Conservation (phyloP, 495 filamentous ascomycete species). For the Neurospora pannonica region DNA sequence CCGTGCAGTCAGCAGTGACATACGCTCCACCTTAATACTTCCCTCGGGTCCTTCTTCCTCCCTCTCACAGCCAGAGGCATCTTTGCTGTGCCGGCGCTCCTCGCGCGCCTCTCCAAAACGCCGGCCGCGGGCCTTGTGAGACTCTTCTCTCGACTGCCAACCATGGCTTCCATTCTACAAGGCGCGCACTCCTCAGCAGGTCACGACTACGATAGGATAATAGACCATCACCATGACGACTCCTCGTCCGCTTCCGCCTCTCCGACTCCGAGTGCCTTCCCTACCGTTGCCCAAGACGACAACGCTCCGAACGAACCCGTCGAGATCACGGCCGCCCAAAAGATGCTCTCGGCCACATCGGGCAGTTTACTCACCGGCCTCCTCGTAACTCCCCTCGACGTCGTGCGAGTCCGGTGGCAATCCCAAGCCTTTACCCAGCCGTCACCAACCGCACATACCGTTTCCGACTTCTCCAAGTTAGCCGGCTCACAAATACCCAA, state of each 20-base stretch:
- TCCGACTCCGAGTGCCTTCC: slow-evolving; percentile 11
- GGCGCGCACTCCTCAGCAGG: neutral
- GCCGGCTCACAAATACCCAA: slow-evolving; percentile 33
- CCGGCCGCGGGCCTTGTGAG: neutral
- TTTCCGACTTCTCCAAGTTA: slow-evolving; percentile 31
- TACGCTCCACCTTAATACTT: neutral
- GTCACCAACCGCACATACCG: slow-evolving; percentile 10
- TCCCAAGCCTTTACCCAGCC: slow-evolving; percentile 53
- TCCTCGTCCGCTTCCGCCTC: slow-evolving; percentile 13
- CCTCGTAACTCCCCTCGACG: slow-evolving; percentile 90
- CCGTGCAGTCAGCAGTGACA: neutral
- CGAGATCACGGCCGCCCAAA: slow-evolving; percentile 70
- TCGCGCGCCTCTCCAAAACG: neutral
- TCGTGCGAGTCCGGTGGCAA: slow-evolving; percentile 90
- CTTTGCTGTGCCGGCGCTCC: neutral
- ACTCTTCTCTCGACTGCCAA: neutral
- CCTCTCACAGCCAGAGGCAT: neutral
- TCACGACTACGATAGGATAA: slow-evolving; percentile 15
- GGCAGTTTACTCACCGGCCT: slow-evolving; percentile 86
- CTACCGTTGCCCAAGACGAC: slow-evolving; percentile 11
- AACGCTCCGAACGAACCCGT: slow-evolving; percentile 26
- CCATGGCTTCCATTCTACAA: slow-evolving; percentile 9
- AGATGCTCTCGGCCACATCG: slow-evolving; percentile 87
- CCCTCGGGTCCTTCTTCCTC: neutral
- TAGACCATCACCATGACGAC: neutral